Evolutionary conservation across 2,329 filamentous ascomycete species (phyloP).

Genomic region (Talaromyces sp.): DNA sequence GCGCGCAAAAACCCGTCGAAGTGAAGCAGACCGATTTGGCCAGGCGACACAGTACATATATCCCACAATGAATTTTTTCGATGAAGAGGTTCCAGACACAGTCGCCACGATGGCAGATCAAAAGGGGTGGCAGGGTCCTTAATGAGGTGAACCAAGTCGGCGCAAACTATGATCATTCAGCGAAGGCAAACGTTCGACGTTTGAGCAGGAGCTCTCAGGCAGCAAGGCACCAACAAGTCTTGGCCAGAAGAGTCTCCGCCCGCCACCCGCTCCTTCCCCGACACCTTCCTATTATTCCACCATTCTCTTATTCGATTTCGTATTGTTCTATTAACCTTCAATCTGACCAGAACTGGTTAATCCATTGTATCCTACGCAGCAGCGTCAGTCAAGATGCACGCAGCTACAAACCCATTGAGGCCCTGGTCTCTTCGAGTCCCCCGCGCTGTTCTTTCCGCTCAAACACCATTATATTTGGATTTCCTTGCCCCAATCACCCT

Average conservation of each 20-base stretch:
- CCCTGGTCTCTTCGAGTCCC: not conserved
- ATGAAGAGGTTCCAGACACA: not conserved
- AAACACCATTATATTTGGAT: constrained; percentile 31
- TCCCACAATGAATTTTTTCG: not conserved
- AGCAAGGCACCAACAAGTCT: constrained; percentile 7
- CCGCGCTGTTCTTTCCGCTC: constrained; percentile 3
- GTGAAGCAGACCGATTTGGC: not conserved
- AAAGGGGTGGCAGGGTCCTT: not conserved
- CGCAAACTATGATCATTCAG: not conserved
- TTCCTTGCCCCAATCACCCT: constrained; percentile 34
- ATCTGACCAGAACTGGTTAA: too few species aligned
- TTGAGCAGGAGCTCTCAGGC: not conserved
- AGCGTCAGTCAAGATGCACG: not conserved
- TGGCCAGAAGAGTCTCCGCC: not conserved
- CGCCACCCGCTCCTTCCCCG: constrained; percentile 1
- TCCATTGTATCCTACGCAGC: not conserved
- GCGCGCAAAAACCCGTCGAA: constrained; percentile 10
- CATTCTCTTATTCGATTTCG: not conserved
- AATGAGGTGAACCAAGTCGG: constrained; percentile 4
- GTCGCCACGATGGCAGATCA: not conserved
- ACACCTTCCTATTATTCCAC: not conserved
- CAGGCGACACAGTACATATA: not conserved
- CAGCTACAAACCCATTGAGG: not conserved
- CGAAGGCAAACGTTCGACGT: not conserved
- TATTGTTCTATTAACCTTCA: not conserved